These are phyloP conservation scores for Penicillium pulvis DNA, from an alignment of 495 filamentous ascomycete species.

Conservation along the genomic window DNA sequence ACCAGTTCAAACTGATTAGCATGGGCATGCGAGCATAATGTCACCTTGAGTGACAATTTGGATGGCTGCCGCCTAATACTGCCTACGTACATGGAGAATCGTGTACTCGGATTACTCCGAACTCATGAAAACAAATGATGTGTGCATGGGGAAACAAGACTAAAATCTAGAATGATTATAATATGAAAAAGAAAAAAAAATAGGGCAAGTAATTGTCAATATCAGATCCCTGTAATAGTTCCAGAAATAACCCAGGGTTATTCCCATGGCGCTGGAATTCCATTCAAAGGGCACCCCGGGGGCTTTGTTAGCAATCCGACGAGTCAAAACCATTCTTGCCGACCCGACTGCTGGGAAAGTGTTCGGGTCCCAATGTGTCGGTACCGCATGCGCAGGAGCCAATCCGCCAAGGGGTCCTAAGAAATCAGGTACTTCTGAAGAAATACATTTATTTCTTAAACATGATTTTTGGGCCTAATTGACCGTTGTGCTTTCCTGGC, in stretches of 20 bases:
- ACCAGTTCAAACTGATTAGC: not conserved
- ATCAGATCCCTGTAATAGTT: not conserved
- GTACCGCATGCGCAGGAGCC: constrained; percentile 27
- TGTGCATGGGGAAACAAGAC: not conserved
- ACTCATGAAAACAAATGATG: not conserved
- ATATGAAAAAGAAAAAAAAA: not conserved
- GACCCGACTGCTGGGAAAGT: constrained; percentile 31
- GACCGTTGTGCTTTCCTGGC: too few relatives aligned
- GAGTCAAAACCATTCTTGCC: constrained; percentile 22
- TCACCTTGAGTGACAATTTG: not conserved
- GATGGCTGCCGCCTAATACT: not conserved
- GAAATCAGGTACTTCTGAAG: constrained; percentile 3
- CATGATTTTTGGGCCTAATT: too few relatives aligned
- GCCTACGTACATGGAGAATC: not conserved
- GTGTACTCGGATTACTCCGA: constrained; percentile 22
- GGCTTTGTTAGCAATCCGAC: constrained; percentile 20
- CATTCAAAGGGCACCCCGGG: constrained; percentile 19
- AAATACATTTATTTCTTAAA: not conserved
- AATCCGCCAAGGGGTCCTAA: not conserved
- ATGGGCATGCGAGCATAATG: too few relatives aligned
- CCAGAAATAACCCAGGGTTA: constrained; percentile 9
- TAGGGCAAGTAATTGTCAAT: not conserved
- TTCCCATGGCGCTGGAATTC: constrained; percentile 25
- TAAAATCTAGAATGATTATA: too few relatives aligned
- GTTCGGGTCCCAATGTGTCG: constrained; percentile 28